Conservation (phyloP, 2,329 filamentous ascomycete species). For the Exophiala phaeomuriformis region DNA sequence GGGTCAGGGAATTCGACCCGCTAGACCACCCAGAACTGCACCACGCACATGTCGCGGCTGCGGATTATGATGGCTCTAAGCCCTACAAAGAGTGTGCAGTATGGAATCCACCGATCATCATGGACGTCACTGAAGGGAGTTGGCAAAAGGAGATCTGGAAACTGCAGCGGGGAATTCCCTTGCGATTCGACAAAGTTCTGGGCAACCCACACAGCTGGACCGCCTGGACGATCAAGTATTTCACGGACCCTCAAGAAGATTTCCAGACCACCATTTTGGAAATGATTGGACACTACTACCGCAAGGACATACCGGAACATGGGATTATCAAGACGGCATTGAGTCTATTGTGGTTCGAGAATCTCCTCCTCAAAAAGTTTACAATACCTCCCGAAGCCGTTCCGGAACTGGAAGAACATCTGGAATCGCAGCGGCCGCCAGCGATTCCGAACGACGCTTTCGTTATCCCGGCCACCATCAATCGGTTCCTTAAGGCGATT, state of each 20-base stretch:
- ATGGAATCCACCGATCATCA: slow-evolving; percentile 23
- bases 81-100: slow-evolving; percentile 2
- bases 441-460: not conserved
- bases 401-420: slow-evolving; percentile 4
- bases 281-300: slow-evolving; percentile 18
- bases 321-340: slow-evolving; percentile 11
- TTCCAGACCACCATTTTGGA: slow-evolving; percentile 15
- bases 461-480: slow-evolving; percentile 20
- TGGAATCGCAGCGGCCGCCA: slow-evolving; percentile 4
- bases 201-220: slow-evolving; percentile 4
- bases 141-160: not conserved
- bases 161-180: slow-evolving; percentile 1
- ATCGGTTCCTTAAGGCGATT: slow-evolving; percentile 20
- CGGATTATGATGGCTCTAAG: slow-evolving; percentile 5
- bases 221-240: slow-evolving; percentile 17
- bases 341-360: slow-evolving; percentile 20
- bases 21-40: slow-evolving; percentile 9
- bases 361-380: slow-evolving; percentile 17
- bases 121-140: slow-evolving; percentile 9
- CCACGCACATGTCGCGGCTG: slow-evolving; percentile 5
- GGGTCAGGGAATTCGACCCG: slow-evolving; percentile 13
- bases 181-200: slow-evolving; percentile 13
- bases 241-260: slow-evolving; percentile 7
- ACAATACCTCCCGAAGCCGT: slow-evolving; percentile 8
- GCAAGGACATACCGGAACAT: slow-evolving; percentile 16